These are phyloP conservation scores for Rhynchosporium agropyri DNA, from an alignment of 2,329 filamentous ascomycete species.

Conservation along the genomic window DNA sequence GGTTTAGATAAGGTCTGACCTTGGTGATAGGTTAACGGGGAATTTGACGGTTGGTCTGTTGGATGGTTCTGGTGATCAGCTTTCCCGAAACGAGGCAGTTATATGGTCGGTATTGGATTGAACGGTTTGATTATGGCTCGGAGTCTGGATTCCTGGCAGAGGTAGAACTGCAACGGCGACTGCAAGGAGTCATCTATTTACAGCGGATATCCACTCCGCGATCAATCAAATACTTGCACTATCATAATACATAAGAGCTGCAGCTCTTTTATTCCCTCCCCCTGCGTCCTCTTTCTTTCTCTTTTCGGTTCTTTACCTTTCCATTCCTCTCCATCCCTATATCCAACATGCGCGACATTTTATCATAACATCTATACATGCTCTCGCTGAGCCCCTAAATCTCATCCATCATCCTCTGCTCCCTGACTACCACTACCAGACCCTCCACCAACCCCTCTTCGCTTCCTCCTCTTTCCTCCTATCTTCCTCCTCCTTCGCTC, in stretches of 20 bases:
- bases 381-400: too few relatives aligned
- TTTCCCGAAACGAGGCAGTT: not conserved
- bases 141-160: not conserved
- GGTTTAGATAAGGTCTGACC: too few relatives aligned
- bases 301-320: not conserved
- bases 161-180: not conserved
- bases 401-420: too few relatives aligned
- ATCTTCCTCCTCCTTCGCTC: slow-evolving; percentile 49
- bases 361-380: too few relatives aligned
- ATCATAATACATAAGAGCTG: slow-evolving; percentile 11
- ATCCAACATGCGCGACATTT: too few relatives aligned
- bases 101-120: too few relatives aligned
- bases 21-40: too few relatives aligned
- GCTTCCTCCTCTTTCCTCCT: slow-evolving; percentile 34
- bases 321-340: not conserved
- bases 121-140: not conserved
- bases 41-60: not conserved
- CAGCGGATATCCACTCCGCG: slow-evolving; percentile 8
- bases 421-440: slow-evolving; percentile 34
- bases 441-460: slow-evolving; percentile 39
- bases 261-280: not conserved
- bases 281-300: too few relatives aligned
- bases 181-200: slow-evolving; percentile 2
- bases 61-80: not conserved
- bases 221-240: not conserved